phyloP scores from a whole-genome alignment of 176 grass and related monocot genomes.

The Luzula sylvatica region DNA sequence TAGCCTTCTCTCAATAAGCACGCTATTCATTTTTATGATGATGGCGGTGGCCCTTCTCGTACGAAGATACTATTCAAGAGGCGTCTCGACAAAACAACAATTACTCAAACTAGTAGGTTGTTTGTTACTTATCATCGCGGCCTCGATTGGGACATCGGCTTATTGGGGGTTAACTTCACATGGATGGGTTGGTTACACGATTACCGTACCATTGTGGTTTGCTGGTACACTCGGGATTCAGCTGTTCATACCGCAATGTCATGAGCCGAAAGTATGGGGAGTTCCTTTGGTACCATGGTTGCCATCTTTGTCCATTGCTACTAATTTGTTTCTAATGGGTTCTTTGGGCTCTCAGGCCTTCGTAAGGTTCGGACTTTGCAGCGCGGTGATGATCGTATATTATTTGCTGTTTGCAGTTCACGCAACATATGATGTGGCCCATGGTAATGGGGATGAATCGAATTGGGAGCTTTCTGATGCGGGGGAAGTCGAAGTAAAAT shows the following conservation, averaged over 20 bases:
- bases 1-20: slow-evolving; percentile 66
- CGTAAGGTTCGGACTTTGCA: slow-evolving; percentile 58
- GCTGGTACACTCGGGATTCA: slow-evolving; percentile 58
- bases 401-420: slow-evolving; percentile 76
- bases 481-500: slow-evolving; percentile 24
- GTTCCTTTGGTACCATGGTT: slow-evolving; percentile 89
- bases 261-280: slow-evolving; percentile 68
- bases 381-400: slow-evolving; percentile 69
- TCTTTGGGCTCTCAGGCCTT: slow-evolving; percentile 65
- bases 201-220: slow-evolving; percentile 60
- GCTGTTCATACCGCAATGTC: slow-evolving; percentile 38
- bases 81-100: slow-evolving; percentile 38
- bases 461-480: slow-evolving; percentile 17
- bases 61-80: slow-evolving; percentile 56
- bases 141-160: slow-evolving; percentile 57
- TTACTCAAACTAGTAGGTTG: slow-evolving; percentile 24
- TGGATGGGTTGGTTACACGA: slow-evolving; percentile 42
- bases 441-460: slow-evolving; percentile 18
- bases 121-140: slow-evolving; percentile 31
- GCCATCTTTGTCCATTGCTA: slow-evolving; percentile 90
- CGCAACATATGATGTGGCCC: slow-evolving; percentile 84
- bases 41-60: slow-evolving; percentile 73
- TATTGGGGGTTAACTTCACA: slow-evolving; percentile 49
- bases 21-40: slow-evolving; percentile 98
- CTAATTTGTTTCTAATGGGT: slow-evolving; percentile 93